These are phyloP conservation scores for Postia placenta DNA, from an alignment of 768 basidiomycete species.

Conservation along the genomic window DNA sequence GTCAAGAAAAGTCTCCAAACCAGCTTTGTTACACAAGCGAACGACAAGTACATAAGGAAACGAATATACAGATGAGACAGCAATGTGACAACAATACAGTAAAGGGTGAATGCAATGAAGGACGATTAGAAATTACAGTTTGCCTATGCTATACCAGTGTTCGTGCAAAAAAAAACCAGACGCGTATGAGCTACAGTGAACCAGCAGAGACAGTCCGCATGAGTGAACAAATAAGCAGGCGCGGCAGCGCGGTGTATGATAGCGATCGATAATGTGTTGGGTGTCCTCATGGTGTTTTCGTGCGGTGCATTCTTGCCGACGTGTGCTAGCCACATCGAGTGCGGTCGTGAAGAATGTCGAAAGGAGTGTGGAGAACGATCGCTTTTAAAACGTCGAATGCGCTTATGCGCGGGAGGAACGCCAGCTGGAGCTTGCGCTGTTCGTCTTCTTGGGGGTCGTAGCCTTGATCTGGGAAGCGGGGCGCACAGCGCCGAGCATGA, in stretches of 20 bases:
- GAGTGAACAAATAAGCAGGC: constrained; percentile 7
- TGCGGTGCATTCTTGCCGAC: constrained; percentile 12
- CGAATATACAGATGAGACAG: constrained; percentile 15
- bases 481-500: constrained; percentile 53
- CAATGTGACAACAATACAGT: constrained; percentile 12
- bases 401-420: constrained; percentile 46
- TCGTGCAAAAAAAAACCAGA: constrained; percentile 17
- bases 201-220: constrained; percentile 15
- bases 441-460: constrained; percentile 20
- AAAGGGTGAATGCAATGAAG: constrained; percentile 13
- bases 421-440: constrained; percentile 39
- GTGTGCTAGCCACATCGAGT: constrained; percentile 11
- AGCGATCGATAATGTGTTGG: constrained; percentile 5
- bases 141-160: constrained; percentile 22
- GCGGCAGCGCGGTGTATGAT: constrained; percentile 9
- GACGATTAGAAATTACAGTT: constrained; percentile 17
- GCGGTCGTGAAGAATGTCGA: constrained; percentile 17
- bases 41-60: constrained; percentile 14
- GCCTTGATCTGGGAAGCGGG: constrained; percentile 27
- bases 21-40: constrained; percentile 20
- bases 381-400: not conserved
- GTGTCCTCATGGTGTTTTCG: constrained; percentile 15
- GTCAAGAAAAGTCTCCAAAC: constrained; percentile 11
- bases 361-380: constrained; percentile 7
- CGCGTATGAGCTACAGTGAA: constrained; percentile 19